phyloP scores from a whole-genome alignment of 345 rosid genomes.

The Turritis glabra region DNA sequence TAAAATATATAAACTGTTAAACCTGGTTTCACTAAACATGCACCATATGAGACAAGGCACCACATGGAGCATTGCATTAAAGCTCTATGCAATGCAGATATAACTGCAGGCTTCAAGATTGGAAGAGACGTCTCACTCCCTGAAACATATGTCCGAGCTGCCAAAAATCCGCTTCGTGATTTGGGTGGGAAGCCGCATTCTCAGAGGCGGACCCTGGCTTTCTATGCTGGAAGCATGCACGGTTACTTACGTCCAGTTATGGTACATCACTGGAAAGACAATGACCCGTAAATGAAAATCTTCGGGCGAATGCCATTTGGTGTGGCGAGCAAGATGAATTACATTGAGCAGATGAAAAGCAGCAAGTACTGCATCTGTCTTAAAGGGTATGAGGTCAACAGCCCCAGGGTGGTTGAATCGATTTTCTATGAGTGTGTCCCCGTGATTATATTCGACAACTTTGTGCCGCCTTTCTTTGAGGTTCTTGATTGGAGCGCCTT shows the following conservation, averaged over 20 bases:
- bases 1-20: background rate
- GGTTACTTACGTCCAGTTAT: conserved; percentile 79
- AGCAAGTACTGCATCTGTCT: conserved; percentile 95
- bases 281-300: conserved; percentile 74
- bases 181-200: conserved; percentile 87
- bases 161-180: conserved; percentile 86
- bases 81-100: conserved; percentile 94
- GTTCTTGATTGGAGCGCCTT: conserved; percentile 80
- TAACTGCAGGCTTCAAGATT: conserved; percentile 82
- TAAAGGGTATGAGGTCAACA: conserved; percentile 89
- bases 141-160: conserved; percentile 89
- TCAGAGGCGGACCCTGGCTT: conserved; percentile 66
- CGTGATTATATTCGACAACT: conserved; percentile 84
- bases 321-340: conserved; percentile 90
- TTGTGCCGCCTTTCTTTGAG: conserved; percentile 86
- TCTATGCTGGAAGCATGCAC: conserved; percentile 87
- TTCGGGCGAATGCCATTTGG: conserved; percentile 84
- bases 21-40: conserved; percentile 44
- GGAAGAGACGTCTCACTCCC: conserved; percentile 96
- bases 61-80: conserved; percentile 98
- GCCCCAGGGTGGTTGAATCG: conserved; percentile 89
- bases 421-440: conserved; percentile 93
- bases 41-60: conserved; percentile 96
- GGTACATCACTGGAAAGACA: conserved; percentile 83
- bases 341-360: conserved; percentile 86